These are phyloP conservation scores for Jatropha multifida DNA, from an alignment of 441 rosid species.

Conservation along the genomic window DNA sequence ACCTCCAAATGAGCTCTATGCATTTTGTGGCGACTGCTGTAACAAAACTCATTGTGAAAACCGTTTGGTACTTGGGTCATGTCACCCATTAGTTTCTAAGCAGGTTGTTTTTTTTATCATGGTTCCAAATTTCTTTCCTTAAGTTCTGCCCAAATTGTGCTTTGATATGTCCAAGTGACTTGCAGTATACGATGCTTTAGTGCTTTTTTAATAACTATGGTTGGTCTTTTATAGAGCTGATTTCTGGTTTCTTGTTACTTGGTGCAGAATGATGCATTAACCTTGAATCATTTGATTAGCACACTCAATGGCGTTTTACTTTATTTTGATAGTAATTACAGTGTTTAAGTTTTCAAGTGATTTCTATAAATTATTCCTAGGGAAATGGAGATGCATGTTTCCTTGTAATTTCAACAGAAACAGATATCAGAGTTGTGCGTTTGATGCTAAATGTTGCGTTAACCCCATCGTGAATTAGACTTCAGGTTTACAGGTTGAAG, in stretches of 20 bases:
- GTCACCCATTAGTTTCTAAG: not conserved
- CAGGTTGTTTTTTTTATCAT: not conserved
- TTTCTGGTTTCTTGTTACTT: not conserved
- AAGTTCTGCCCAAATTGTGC: not conserved
- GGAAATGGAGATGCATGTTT: not conserved
- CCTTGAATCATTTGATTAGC: not conserved
- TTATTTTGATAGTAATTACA: not conserved
- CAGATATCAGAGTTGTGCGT: too few relatives aligned
- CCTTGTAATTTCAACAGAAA: not conserved
- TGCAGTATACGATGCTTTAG: not conserved
- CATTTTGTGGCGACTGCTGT: too few relatives aligned
- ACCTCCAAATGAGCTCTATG: too few relatives aligned
- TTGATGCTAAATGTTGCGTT: not conserved
- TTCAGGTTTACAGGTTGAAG: not conserved
- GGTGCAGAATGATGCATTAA: not conserved
- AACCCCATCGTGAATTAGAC: not conserved
- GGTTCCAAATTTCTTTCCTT: too few relatives aligned
- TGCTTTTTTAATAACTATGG: not conserved
- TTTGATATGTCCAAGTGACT: not conserved
- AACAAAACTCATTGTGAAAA: too few relatives aligned
- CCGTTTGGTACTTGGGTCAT: not conserved
- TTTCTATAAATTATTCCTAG: not conserved
- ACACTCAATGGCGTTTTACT: not conserved
- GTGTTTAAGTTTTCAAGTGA: not conserved
- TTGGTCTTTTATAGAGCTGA: not conserved